Conservation (phyloP, 208 protist genomes). For the Tritrichomonas musculus region DNA sequence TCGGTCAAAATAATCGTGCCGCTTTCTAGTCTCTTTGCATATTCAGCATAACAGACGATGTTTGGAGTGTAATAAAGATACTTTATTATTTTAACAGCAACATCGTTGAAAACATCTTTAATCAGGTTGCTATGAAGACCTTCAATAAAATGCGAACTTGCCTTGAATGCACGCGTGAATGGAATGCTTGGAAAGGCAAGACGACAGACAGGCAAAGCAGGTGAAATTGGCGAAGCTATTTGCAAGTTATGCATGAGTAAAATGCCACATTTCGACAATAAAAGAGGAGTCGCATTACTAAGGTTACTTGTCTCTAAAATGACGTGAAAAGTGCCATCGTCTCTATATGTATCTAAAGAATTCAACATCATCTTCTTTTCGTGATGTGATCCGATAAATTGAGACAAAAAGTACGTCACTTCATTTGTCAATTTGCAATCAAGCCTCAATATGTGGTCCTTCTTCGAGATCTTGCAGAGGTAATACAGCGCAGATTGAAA, state of each 20-base stretch:
- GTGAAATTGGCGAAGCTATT: not conserved
- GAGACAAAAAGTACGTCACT: not conserved
- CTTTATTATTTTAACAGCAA: not conserved
- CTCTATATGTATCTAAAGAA: not conserved
- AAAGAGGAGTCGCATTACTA: not conserved
- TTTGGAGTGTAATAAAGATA: not conserved
- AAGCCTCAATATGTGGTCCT: not conserved
- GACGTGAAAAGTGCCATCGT: not conserved
- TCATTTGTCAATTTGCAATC: not conserved
- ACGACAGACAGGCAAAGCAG: not conserved
- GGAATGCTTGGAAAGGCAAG: not conserved
- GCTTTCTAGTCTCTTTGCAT: not conserved
- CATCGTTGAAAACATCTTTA: not conserved
- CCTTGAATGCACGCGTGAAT: not conserved
- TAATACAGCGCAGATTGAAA: not conserved
- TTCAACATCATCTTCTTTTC: too few relatives aligned
- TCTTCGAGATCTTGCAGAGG: not conserved
- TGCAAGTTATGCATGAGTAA: not conserved
- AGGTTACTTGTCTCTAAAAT: not conserved
- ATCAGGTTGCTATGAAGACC: not conserved
- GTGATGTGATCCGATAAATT: not conserved
- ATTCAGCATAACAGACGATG: not conserved
- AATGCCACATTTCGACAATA: not conserved
- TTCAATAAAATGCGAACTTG: not conserved
- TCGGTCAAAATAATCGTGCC: not conserved